Percentiles rank a stretch among this genome's conserved stretches.
Conservation (phyloP, 208 protist species). For the Blastocrithidia nonstop region DNA sequence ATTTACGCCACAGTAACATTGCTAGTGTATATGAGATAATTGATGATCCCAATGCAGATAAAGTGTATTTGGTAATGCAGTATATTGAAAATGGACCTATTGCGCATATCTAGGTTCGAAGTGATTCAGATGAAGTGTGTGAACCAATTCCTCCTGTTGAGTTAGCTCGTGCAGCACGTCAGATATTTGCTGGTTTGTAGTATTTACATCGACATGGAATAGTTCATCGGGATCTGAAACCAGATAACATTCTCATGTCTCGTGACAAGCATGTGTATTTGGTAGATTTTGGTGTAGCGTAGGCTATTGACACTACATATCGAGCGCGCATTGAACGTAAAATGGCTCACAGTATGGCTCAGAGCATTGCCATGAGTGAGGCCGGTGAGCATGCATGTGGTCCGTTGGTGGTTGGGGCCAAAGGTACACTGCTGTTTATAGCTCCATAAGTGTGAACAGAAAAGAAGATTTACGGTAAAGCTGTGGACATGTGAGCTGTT, state of each 20-base stretch:
- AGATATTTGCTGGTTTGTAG: conserved; percentile 45
- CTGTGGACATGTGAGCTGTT: conserved; percentile 79
- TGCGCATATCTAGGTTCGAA: conserved; percentile 12
- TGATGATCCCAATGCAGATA: conserved; percentile 83
- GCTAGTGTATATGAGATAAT: conserved; percentile 92
- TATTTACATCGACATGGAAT: conserved; percentile 56
- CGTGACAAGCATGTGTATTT: conserved; percentile 35
- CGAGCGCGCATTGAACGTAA: conserved; percentile 20
- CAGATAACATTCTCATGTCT: conserved; percentile 69
- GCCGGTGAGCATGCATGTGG: conserved; percentile 11
- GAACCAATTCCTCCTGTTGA: conserved; percentile 17
- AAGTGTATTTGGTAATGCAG: conserved; percentile 88
- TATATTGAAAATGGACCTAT: conserved; percentile 69
- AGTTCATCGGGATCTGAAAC: conserved; percentile 84
- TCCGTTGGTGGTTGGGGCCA: conserved; percentile 26
- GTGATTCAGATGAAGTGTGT: conserved; percentile 13
- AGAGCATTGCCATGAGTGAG: conserved; percentile 19
- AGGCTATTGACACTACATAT: conserved; percentile 29
- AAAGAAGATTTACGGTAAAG: conserved; percentile 41
- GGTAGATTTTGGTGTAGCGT: conserved; percentile 75
- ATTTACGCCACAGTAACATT: conserved; percentile 90
- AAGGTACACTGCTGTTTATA: conserved; percentile 65
- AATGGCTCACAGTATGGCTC: conserved; percentile 36
- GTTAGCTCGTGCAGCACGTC: conserved; percentile 21
- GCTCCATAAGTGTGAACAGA: conserved; percentile 50